Evolutionary conservation across 2,329 filamentous ascomycete genomes (phyloP).

Genomic region (Neoascochyta sp.): DNA sequence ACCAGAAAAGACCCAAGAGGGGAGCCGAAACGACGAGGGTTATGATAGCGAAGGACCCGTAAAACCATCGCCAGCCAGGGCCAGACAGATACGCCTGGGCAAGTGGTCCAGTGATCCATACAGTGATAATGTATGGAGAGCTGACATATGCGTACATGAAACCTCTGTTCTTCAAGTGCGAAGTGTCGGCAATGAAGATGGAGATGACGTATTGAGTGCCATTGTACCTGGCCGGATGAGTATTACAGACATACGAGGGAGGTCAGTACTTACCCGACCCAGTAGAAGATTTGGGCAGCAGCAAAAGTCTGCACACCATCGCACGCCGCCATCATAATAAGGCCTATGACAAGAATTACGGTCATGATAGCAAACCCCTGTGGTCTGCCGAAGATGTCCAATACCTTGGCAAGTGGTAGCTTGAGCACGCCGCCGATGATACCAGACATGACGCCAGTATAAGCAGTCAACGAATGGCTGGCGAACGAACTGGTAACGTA

Average conservation of each 20-base stretch:
- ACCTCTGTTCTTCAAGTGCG: conserved; percentile 59
- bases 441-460: conserved; percentile 29
- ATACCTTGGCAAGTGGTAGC: conserved; percentile 37
- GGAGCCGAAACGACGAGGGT: conserved; percentile 59
- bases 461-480: conserved; percentile 29
- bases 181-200: conserved; percentile 65
- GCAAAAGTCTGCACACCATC: conserved; percentile 57
- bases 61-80: conserved; percentile 62
- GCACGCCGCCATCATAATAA: conserved; percentile 66
- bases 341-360: conserved; percentile 9
- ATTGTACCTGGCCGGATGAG: conserved; percentile 36
- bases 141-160: conserved; percentile 53
- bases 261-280: conserved; percentile 49
- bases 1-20: conserved; percentile 55
- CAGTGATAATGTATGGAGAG: conserved; percentile 19
- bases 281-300: conserved; percentile 63
- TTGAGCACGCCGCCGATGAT: conserved; percentile 35
- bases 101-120: conserved; percentile 18
- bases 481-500: conserved; percentile 38
- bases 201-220: conserved; percentile 58
- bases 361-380: conserved; percentile 33
- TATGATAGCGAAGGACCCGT: conserved; percentile 62
- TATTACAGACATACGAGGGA: conserved; percentile 19
- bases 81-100: conserved; percentile 41
- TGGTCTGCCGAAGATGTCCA: conserved; percentile 38